These are phyloP conservation scores for Lepidium campestre DNA, from an alignment of 441 rosid genomes.

Conservation along the genomic window DNA sequence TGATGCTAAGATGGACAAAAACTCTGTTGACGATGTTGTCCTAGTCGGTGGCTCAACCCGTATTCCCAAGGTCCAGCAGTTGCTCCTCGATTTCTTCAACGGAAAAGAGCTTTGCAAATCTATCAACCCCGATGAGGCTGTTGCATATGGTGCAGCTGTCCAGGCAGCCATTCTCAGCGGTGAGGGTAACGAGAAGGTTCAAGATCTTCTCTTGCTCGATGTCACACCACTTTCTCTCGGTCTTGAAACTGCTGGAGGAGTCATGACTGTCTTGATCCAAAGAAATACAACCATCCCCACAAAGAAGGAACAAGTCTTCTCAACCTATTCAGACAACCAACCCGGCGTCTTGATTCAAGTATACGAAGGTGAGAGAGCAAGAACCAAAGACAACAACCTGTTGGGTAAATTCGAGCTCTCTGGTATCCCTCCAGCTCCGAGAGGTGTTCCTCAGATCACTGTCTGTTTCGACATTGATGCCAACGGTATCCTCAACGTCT, in stretches of 20 bases:
- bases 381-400: slow-evolving; percentile 56
- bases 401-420: slow-evolving; percentile 58
- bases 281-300: slow-evolving; percentile 62
- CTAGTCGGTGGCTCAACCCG: slow-evolving; percentile 64
- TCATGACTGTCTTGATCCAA: slow-evolving; percentile 47
- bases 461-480: slow-evolving; percentile 63
- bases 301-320: slow-evolving; percentile 56
- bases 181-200: slow-evolving; percentile 61
- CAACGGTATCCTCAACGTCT: slow-evolving; percentile 57
- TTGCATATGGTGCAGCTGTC: slow-evolving; percentile 65
- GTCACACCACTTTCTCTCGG: slow-evolving; percentile 62
- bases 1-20: slow-evolving; percentile 63
- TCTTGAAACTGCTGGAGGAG: slow-evolving; percentile 50
- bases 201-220: slow-evolving; percentile 49
- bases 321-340: slow-evolving; percentile 56
- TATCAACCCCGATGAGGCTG: slow-evolving; percentile 61
- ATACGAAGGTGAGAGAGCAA: slow-evolving; percentile 59
- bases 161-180: slow-evolving; percentile 63
- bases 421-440: slow-evolving; percentile 55
- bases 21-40: slow-evolving; percentile 45
- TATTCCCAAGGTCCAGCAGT: slow-evolving; percentile 65
- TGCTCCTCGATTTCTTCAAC: slow-evolving; percentile 52
- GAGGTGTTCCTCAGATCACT: slow-evolving; percentile 59
- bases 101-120: slow-evolving; percentile 63
- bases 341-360: slow-evolving; percentile 59